phyloP scores from a whole-genome alignment of 1,284 basidiomycete genomes.

The Cutaneotrichosporon cavernicola region DNA sequence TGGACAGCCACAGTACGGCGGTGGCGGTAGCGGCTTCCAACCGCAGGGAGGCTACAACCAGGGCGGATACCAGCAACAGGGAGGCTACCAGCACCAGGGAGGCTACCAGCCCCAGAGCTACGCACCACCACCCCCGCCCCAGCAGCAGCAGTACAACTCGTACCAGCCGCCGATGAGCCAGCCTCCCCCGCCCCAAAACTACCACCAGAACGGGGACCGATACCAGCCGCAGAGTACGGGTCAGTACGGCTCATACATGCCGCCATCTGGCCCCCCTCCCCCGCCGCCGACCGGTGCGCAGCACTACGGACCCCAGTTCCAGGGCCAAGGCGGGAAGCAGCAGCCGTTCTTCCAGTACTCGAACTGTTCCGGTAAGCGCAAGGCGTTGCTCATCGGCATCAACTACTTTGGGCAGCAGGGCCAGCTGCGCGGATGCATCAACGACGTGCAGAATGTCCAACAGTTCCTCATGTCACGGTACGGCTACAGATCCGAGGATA shows the following conservation, averaged over 20 bases:
- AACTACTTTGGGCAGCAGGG: constrained; percentile 70
- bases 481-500: constrained; percentile 73
- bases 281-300: constrained; percentile 61
- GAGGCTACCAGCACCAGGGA: background rate
- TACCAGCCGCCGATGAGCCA: constrained; percentile 22
- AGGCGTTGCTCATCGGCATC: constrained; percentile 54
- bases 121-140: background rate
- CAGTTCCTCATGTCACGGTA: constrained; percentile 69
- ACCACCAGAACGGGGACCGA: constrained; percentile 20
- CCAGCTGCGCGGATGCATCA: constrained; percentile 77
- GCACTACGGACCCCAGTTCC: constrained; percentile 65
- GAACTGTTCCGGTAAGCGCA: constrained; percentile 59
- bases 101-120: constrained; percentile 4
- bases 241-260: background rate
- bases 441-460: constrained; percentile 77
- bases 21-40: constrained; percentile 4
- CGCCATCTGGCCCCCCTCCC: constrained; percentile 11
- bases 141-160: constrained; percentile 2
- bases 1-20: constrained; percentile 1
- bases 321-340: constrained; percentile 58
- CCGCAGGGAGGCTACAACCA: constrained; percentile 7
- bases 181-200: constrained; percentile 13
- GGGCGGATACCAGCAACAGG: constrained; percentile 3
- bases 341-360: constrained; percentile 76
- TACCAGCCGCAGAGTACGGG: constrained; percentile 13